Conservation (phyloP, 2,329 filamentous ascomycete genomes). For the Penicillium janthinellum region DNA sequence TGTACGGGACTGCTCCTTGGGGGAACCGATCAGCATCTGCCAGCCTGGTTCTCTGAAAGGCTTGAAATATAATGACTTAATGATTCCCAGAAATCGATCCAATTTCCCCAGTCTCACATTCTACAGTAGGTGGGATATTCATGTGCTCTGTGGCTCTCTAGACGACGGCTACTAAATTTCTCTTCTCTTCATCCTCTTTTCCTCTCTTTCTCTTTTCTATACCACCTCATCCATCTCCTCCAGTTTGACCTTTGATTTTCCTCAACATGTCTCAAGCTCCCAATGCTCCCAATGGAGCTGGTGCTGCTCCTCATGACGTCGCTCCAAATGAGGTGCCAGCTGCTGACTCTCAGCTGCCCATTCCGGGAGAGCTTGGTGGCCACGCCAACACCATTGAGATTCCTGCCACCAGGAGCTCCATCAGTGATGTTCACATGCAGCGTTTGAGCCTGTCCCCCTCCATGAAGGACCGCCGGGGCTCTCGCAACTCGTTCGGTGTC, state of each 20-base stretch:
- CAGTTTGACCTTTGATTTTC: background rate
- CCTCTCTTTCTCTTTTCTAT: background rate
- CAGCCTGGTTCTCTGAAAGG: background rate
- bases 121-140: background rate
- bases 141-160: slow-evolving; percentile 3
- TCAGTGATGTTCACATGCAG: slow-evolving; percentile 74
- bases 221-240: background rate
- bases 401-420: slow-evolving; percentile 66
- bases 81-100: slow-evolving; percentile 3
- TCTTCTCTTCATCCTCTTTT: background rate
- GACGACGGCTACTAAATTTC: background rate
- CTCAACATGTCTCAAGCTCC: slow-evolving; percentile 62
- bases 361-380: slow-evolving; percentile 43
- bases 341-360: slow-evolving; percentile 31
- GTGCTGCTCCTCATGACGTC: slow-evolving; percentile 28
- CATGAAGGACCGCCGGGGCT: slow-evolving; percentile 66
- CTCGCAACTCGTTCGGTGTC: slow-evolving; percentile 74
- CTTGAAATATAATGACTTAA: slow-evolving; percentile 12
- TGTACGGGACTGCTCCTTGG: slow-evolving; percentile 26
- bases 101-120: background rate
- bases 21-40: slow-evolving; percentile 13
- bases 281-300: slow-evolving; percentile 56
- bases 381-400: slow-evolving; percentile 64
- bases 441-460: slow-evolving; percentile 69
- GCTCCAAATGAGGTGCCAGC: slow-evolving; percentile 13